Conservation (phyloP, 768 basidiomycete genomes). For the Lentinula guzmanii region DNA sequence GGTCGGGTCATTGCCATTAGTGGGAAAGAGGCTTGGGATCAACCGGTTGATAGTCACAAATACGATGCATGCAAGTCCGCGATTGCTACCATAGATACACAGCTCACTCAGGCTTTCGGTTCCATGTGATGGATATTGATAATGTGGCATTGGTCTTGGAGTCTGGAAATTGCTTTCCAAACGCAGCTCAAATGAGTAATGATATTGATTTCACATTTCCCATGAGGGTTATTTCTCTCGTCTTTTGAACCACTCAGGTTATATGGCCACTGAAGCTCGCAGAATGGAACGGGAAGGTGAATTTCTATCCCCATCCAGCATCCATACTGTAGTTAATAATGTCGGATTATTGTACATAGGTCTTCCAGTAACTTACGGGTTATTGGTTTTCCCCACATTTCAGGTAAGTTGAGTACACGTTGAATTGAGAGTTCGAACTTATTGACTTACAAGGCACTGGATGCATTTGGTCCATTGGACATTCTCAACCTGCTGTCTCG, state of each 20-base stretch:
- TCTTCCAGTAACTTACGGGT: neutral
- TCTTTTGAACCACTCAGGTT: too few species aligned
- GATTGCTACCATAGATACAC: neutral
- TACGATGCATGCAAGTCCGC: neutral
- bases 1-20: neutral
- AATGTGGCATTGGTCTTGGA: too few species aligned
- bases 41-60: neutral
- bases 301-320: too few species aligned
- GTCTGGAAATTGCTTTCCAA: too few species aligned
- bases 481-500: slow-evolving; percentile 24
- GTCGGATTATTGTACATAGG: neutral
- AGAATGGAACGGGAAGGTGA: too few species aligned
- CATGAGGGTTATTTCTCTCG: too few species aligned
- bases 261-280: too few species aligned
- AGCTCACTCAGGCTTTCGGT: neutral
- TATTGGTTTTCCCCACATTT: slow-evolving; percentile 14
- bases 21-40: neutral
- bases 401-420: slow-evolving; percentile 4
- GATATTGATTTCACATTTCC: too few species aligned
- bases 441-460: slow-evolving; percentile 26
- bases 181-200: too few species aligned
- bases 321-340: too few species aligned
- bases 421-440: neutral
- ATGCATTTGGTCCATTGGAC: slow-evolving; percentile 30
- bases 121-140: neutral